Evolutionary conservation across 2,329 filamentous ascomycete species (phyloP).

Genomic region (Dactylellina cionopaga): DNA sequence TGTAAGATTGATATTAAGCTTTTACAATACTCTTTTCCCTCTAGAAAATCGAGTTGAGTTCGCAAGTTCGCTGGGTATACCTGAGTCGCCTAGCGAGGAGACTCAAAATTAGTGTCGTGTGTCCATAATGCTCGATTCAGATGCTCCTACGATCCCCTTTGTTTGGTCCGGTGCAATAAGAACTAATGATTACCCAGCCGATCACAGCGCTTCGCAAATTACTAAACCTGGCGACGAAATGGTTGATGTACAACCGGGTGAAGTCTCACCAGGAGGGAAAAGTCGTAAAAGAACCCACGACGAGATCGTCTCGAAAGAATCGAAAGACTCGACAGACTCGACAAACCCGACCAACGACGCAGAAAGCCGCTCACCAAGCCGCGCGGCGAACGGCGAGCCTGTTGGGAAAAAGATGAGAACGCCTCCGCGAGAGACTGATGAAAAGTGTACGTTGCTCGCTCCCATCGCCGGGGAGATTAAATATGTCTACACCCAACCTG

Average conservation of each 20-base stretch:
- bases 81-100: too few relatives aligned
- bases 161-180: background rate
- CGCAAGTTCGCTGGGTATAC: too few relatives aligned
- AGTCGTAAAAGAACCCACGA: constrained; percentile 44
- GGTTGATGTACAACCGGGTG: constrained; percentile 34
- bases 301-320: constrained; percentile 40
- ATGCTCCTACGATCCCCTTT: background rate
- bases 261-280: constrained; percentile 43
- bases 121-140: background rate
- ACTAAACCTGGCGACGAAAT: constrained; percentile 32
- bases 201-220: background rate
- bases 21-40: background rate
- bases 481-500: background rate
- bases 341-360: constrained; percentile 16
- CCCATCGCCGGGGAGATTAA: constrained; percentile 11
- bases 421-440: constrained; percentile 33
- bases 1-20: background rate
- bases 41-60: too few relatives aligned
- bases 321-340: constrained; percentile 25
- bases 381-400: constrained; percentile 46
- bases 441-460: constrained; percentile 46
- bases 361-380: constrained; percentile 39
- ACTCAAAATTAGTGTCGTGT: too few relatives aligned
- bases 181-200: background rate
- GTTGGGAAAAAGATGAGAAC: constrained; percentile 39